Conservation (phyloP, 139 green algal species). For the Chlamydomonas sphaeroides region DNA sequence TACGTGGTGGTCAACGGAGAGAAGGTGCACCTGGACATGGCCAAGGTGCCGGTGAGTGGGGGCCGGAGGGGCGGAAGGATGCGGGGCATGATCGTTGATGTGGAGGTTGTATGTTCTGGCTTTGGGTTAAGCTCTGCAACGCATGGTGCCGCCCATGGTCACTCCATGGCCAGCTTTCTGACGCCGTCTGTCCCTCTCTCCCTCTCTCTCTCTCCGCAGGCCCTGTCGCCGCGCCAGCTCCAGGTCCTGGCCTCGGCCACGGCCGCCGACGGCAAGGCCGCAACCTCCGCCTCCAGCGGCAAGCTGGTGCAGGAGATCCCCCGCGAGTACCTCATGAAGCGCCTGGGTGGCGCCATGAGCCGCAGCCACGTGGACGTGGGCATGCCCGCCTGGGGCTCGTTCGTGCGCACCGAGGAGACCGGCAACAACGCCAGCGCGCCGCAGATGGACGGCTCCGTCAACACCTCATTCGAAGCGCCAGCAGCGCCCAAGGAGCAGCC, state of each 20-base stretch:
- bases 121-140: no score
- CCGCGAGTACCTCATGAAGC: constrained; percentile 58
- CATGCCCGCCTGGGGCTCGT: constrained; percentile 43
- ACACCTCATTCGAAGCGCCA: no score
- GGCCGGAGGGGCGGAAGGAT: no score
- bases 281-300: constrained; percentile 27
- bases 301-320: constrained; percentile 64
- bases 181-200: background rate
- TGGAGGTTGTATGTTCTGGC: no score
- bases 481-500: no score
- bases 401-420: background rate
- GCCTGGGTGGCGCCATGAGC: constrained; percentile 52
- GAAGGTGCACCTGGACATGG: constrained; percentile 80
- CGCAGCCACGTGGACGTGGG: constrained; percentile 36
- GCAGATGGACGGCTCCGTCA: constrained; percentile 28
- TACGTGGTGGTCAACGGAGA: constrained; percentile 83
- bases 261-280: constrained; percentile 1
- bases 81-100: no score
- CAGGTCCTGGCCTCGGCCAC: constrained; percentile 48
- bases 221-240: constrained; percentile 61
- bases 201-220: background rate
- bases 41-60: constrained; percentile 44
- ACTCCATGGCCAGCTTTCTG: background rate
- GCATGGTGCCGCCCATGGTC: no score
- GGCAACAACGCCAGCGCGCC: background rate